Base-by-base conservation (phyloP, 176 grass and related monocot species). In the Tillandsia leiboldiana region DNA sequence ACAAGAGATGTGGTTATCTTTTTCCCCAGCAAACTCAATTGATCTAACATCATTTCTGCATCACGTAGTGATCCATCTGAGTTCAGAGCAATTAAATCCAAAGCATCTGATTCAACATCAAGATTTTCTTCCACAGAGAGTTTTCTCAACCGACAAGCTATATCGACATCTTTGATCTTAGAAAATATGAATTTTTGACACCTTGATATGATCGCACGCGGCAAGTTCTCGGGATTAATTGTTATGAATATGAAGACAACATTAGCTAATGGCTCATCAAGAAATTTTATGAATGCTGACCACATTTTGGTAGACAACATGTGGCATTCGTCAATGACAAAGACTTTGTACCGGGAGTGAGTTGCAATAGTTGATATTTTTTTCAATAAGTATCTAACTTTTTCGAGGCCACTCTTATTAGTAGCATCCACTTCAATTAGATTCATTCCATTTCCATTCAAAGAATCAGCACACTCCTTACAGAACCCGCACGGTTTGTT, bases 401-500 rank as follows among this genome's bases (percentile, higher is more conserved):
- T 88, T 50, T 75, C 79, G 64, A 88, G 71, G 68, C 77, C 67
- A 66, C 85, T 91, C 48, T 77, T 91, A 50, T 79, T 91, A 52
- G 82, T 88, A 61, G 91, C 87, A 58, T 96, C 85, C 73, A 91
- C 79, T 85, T 91, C 91, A 53, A 84, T 81, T 56, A 86, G 66
- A 59, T 81, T 79, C 7, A 72, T 80, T 87, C 77, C 82, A 76
- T 83, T 81, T 69, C 86, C 75, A 64, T 72, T 72, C 18, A 82
- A 80, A 68, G 80, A 65, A 3, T 78, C 78, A 2, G 63, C 76
- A 73, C 91, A 96, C 65, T 85, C 80, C 2, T 87, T 86, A 81
- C 91, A 96, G 48, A 77, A 20, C 8, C 85, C 80, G 81, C 91
- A 96, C 10, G 91, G 91, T 83, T 91, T 96, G 11, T 29, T 96